Conservation (phyloP, 2,329 filamentous ascomycete genomes). For the Cryphonectria parasitica region DNA sequence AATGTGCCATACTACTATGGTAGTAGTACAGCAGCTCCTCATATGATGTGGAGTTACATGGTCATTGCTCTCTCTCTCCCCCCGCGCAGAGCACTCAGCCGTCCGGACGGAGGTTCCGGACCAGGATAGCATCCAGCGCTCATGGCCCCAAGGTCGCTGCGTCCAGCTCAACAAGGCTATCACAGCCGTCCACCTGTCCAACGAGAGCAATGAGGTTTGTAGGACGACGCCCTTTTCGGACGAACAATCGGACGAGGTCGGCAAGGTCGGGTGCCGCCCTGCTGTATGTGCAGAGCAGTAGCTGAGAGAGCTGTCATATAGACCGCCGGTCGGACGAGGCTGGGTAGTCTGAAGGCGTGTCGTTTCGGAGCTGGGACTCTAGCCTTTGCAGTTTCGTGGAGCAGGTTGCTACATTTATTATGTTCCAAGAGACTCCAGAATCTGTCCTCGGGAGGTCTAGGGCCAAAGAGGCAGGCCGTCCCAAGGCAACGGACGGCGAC, state of each 20-base stretch:
- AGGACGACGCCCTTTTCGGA: not conserved
- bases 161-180: conserved; percentile 10
- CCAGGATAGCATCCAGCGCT: not conserved
- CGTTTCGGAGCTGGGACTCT: too few relatives aligned
- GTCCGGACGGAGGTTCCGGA: not conserved
- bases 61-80: not conserved
- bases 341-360: not conserved
- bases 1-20: not conserved
- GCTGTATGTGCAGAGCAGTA: not conserved
- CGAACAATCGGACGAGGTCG: conserved; percentile 7
- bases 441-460: conserved; percentile 17
- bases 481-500: conserved; percentile 14
- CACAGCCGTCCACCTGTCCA: conserved; percentile 6
- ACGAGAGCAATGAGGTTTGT: not conserved
- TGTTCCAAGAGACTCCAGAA: not conserved
- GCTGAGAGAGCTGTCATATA: not conserved
- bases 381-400: not conserved
- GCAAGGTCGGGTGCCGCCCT: not conserved
- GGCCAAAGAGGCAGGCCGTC: conserved; percentile 21
- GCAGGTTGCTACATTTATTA: not conserved
- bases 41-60: not conserved
- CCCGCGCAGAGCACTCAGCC: conserved; percentile 1
- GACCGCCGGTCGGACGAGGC: conserved; percentile 12
- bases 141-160: not conserved
- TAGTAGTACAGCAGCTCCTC: not conserved